phyloP scores from a whole-genome alignment of 768 basidiomycete species.

The Boletus rufocinnamomeus region DNA sequence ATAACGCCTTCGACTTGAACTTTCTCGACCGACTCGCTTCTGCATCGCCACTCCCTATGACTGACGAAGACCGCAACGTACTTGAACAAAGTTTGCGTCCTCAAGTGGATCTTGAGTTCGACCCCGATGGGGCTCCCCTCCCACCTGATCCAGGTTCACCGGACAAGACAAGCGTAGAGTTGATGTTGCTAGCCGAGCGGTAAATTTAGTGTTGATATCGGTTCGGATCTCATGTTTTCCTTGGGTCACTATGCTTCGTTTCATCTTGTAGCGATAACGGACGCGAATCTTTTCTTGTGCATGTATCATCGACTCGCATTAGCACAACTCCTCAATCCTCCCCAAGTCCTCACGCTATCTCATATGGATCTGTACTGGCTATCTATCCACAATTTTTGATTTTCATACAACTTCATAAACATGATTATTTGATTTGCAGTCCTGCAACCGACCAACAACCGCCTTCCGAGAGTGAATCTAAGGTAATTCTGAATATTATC shows the following conservation, averaged over 20 bases:
- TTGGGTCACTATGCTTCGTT: slow-evolving; percentile 2
- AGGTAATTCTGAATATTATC: not conserved
- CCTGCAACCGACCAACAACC: not conserved
- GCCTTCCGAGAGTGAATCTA: not conserved
- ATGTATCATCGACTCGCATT: slow-evolving; percentile 22
- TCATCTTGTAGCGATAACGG: slow-evolving; percentile 22
- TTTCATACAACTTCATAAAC: not conserved
- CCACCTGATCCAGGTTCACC: slow-evolving; percentile 43
- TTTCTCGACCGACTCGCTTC: slow-evolving; percentile 44
- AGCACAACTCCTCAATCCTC: slow-evolving; percentile 4
- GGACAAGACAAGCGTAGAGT: slow-evolving; percentile 43
- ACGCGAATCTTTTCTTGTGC: slow-evolving; percentile 19
- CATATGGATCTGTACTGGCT: slow-evolving; percentile 18
- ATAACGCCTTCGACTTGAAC: slow-evolving; percentile 36
- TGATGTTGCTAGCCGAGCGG: slow-evolving; percentile 48
- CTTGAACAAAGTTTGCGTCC: slow-evolving; percentile 17
- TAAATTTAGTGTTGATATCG: slow-evolving; percentile 15
- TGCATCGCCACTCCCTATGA: slow-evolving; percentile 39
- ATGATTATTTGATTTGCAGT: not conserved
- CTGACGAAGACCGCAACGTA: slow-evolving; percentile 32
- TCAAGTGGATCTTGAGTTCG: slow-evolving; percentile 32
- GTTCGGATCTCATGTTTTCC: not conserved
- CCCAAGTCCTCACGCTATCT: slow-evolving; percentile 10
- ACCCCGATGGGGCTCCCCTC: slow-evolving; percentile 46
- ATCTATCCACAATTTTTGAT: slow-evolving; percentile 14